Conservation (phyloP, 75 land plant species). For the Isoetes taiwanensis region DNA sequence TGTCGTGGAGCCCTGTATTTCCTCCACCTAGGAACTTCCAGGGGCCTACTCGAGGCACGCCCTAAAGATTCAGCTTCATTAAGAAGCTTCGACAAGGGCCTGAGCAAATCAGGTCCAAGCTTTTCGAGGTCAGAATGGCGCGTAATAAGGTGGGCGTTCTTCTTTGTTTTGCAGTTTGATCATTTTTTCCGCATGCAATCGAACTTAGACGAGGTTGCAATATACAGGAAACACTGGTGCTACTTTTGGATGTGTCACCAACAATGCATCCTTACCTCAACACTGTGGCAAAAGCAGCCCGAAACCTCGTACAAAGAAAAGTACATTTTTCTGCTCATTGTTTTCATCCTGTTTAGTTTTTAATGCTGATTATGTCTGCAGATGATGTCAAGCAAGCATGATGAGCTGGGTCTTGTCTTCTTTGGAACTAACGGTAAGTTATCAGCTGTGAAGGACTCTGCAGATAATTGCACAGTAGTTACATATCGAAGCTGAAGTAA, state of each 20-base stretch:
- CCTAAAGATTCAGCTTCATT: too few relatives aligned
- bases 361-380: slow-evolving; percentile 21
- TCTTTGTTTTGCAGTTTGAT: too few relatives aligned
- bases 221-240: slow-evolving; percentile 55
- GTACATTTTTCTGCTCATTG: slow-evolving; percentile 12
- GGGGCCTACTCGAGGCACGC: too few relatives aligned
- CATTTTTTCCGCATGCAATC: too few relatives aligned
- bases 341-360: background rate
- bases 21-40: too few relatives aligned
- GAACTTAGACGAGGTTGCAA: too few relatives aligned
- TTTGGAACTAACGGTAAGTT: slow-evolving; percentile 81
- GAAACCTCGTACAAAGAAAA: slow-evolving; percentile 68
- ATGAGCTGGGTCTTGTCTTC: slow-evolving; percentile 76
- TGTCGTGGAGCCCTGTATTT: too few relatives aligned
- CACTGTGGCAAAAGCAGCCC: slow-evolving; percentile 45
- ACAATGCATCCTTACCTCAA: slow-evolving; percentile 67
- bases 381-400: slow-evolving; percentile 53
- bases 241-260: slow-evolving; percentile 77
- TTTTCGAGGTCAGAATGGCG: too few relatives aligned
- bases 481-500: background rate
- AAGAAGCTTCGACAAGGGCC: too few relatives aligned
- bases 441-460: background rate
- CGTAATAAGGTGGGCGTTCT: too few relatives aligned
- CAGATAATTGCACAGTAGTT: background rate
- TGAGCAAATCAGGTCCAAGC: too few relatives aligned